These are phyloP conservation scores for Myrmaecium sp. DNA, from an alignment of 2,329 filamentous ascomycete genomes.

Conservation along the genomic window DNA sequence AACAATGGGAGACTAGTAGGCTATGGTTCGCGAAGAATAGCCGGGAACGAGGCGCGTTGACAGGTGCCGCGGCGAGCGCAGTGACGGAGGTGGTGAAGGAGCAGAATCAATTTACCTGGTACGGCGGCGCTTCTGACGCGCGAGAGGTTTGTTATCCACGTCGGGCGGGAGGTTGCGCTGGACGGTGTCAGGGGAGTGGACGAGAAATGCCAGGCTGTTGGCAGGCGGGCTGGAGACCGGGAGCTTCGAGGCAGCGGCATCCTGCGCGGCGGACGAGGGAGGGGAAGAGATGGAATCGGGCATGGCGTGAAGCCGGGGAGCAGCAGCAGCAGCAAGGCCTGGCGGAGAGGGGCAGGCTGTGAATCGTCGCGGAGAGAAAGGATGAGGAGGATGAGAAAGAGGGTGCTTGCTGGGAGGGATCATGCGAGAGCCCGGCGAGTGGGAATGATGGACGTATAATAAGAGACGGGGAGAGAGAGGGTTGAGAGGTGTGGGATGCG, in stretches of 20 bases:
- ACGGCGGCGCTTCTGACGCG: slow-evolving; percentile 42
- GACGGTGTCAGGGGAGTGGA: slow-evolving; percentile 40
- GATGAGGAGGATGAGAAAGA: background rate
- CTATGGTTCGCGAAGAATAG: too few relatives aligned
- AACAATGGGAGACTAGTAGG: slow-evolving; percentile 1
- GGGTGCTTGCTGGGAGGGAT: too few relatives aligned
- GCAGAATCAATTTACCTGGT: slow-evolving; percentile 34
- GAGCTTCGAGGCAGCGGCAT: slow-evolving; percentile 6
- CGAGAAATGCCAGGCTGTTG: slow-evolving; percentile 37
- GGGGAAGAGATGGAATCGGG: slow-evolving; percentile 9
- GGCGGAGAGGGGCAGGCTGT: background rate
- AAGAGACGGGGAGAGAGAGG: too few relatives aligned
- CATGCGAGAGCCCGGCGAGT: too few relatives aligned
- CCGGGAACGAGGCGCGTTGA: background rate
- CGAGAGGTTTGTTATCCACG: slow-evolving; percentile 42
- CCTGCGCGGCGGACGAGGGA: slow-evolving; percentile 8
- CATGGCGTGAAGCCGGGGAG: slow-evolving; percentile 3
- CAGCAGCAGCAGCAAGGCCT: background rate
- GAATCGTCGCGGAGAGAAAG: background rate
- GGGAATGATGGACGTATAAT: too few relatives aligned
- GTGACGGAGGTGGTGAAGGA: slow-evolving; percentile 5
- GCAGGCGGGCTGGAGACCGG: slow-evolving; percentile 13
- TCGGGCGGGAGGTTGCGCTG: slow-evolving; percentile 38
- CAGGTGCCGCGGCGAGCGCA: slow-evolving; percentile 14
- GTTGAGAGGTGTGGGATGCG: too few relatives aligned